These are phyloP conservation scores for Leptosphaerulina australis DNA, from an alignment of 2,329 filamentous ascomycete genomes.

Conservation along the genomic window DNA sequence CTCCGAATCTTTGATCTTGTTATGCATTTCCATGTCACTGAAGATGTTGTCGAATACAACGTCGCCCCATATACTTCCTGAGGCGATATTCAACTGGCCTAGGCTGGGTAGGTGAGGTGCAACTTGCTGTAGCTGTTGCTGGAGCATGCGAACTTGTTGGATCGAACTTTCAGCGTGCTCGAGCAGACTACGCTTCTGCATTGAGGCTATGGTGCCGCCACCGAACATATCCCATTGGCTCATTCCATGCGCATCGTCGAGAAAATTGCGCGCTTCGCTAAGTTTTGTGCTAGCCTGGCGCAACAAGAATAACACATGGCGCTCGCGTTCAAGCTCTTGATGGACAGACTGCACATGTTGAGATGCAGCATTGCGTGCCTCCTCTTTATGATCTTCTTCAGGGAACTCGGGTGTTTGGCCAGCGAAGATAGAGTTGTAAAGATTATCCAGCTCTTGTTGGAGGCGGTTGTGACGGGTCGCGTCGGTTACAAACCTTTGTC, in stretches of 20 bases:
- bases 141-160: conserved; percentile 48
- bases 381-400: conserved; percentile 40
- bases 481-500: conserved; percentile 21
- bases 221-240: conserved; percentile 57
- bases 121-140: conserved; percentile 50
- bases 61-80: conserved; percentile 57
- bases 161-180: conserved; percentile 55
- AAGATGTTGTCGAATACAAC: conserved; percentile 64
- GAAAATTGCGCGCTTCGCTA: conserved; percentile 24
- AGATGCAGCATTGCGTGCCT: conserved; percentile 24
- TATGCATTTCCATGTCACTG: conserved; percentile 59
- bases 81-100: conserved; percentile 51
- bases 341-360: conserved; percentile 19
- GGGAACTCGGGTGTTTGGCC: conserved; percentile 42
- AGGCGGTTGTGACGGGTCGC: conserved; percentile 27
- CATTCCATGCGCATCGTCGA: conserved; percentile 34
- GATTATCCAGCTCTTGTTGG: conserved; percentile 35
- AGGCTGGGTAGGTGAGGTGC: conserved; percentile 51
- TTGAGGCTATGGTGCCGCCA: conserved; percentile 56
- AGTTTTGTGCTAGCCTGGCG: conserved; percentile 32
- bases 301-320: conserved; percentile 35
- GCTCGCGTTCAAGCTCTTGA: conserved; percentile 32
- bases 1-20: conserved; percentile 57
- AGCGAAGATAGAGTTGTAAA: conserved; percentile 44
- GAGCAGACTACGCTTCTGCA: conserved; percentile 62